Evolutionary conservation across 2,329 filamentous ascomycete genomes (phyloP).

Genomic region (Helminthosporium solani): DNA sequence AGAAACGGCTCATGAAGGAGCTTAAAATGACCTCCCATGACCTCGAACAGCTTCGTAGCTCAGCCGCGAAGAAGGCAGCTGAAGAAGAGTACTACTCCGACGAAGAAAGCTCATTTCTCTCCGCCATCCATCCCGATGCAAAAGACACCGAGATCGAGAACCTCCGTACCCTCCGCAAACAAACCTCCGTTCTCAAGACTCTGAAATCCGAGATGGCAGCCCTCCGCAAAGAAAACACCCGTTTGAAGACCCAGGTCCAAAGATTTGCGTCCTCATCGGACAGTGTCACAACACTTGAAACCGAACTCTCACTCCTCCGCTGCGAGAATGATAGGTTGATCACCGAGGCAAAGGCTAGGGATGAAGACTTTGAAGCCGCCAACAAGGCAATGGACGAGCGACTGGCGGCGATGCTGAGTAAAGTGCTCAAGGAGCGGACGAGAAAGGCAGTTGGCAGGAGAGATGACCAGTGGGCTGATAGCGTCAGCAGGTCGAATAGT

Average conservation of each 20-base stretch:
- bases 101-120: slow-evolving; percentile 13
- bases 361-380: slow-evolving; percentile 28
- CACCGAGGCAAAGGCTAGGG: slow-evolving; percentile 18
- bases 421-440: slow-evolving; percentile 34
- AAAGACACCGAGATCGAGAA: slow-evolving; percentile 30
- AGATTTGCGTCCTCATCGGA: slow-evolving; percentile 1
- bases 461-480: slow-evolving; percentile 38
- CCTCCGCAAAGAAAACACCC: slow-evolving; percentile 21
- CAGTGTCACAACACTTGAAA: slow-evolving; percentile 9
- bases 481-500: slow-evolving; percentile 16
- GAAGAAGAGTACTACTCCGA: slow-evolving; percentile 16
- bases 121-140: slow-evolving; percentile 10
- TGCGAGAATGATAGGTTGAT: slow-evolving; percentile 22
- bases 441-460: slow-evolving; percentile 31
- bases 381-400: slow-evolving; percentile 39
- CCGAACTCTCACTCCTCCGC: slow-evolving; percentile 13
- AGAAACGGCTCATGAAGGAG: slow-evolving; percentile 28
- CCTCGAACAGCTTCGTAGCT: slow-evolving; percentile 20
- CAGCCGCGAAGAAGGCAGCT: slow-evolving; percentile 9
- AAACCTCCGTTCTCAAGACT: slow-evolving; percentile 25
- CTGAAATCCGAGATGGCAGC: slow-evolving; percentile 22
- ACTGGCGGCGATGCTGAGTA: slow-evolving; percentile 28
- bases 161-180: slow-evolving; percentile 28
- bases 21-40: slow-evolving; percentile 25
- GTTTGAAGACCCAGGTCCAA: slow-evolving; percentile 5